Evolutionary conservation across 2,329 filamentous ascomycete genomes (phyloP).

Genomic region (Cladosporium sp.): DNA sequence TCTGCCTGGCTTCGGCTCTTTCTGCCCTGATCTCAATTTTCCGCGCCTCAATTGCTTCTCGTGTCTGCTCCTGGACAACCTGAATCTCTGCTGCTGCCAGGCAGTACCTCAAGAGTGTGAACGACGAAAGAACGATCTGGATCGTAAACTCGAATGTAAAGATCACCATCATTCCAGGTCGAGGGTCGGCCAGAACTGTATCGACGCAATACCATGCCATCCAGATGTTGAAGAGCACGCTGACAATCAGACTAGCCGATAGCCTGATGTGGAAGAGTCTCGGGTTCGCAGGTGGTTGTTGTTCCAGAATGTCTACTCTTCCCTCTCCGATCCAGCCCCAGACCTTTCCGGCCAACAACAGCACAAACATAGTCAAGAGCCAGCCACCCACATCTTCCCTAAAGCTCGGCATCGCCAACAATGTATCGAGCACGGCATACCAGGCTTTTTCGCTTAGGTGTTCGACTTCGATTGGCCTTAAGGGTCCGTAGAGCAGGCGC

Average conservation of each 20-base stretch:
- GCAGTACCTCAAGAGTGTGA: constrained; percentile 73
- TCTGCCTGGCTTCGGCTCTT: constrained; percentile 35
- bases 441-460: constrained; percentile 96
- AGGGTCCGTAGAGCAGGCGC: constrained; percentile 80
- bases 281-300: constrained; percentile 87
- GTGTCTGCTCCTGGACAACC: constrained; percentile 71
- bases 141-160: constrained; percentile 97
- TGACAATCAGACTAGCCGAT: constrained; percentile 71
- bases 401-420: constrained; percentile 97
- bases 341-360: constrained; percentile 86
- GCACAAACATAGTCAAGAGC: constrained; percentile 95
- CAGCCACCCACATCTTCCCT: constrained; percentile 89
- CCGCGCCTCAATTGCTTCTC: constrained; percentile 62
- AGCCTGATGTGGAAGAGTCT: constrained; percentile 82
- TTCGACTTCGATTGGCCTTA: constrained; percentile 92
- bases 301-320: constrained; percentile 87
- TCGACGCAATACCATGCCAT: constrained; percentile 78
- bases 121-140: constrained; percentile 71
- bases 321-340: constrained; percentile 99
- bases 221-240: constrained; percentile 72
- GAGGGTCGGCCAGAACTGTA: constrained; percentile 78
- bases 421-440: constrained; percentile 97
- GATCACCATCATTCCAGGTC: constrained; percentile 99
- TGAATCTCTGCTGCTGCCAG: constrained; percentile 73
- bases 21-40: constrained; percentile 59